Evolutionary conservation across 2,329 filamentous ascomycete genomes (phyloP).

Genomic region (Botrytis fragariae): DNA sequence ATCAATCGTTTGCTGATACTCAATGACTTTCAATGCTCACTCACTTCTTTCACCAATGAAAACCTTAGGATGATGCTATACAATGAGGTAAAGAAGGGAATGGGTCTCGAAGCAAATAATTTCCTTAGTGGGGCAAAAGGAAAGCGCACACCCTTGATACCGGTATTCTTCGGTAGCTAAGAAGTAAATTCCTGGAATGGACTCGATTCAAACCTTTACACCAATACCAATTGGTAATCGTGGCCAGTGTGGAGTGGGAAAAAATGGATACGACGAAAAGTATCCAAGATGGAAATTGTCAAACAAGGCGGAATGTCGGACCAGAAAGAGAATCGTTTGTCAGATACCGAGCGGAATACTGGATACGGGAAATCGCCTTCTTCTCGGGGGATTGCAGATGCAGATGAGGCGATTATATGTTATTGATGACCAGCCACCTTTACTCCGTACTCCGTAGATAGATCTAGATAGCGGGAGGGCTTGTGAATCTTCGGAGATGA

Average conservation of each 20-base stretch:
- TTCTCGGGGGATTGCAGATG: background rate
- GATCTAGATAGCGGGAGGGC: background rate
- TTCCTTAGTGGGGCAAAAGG: slow-evolving; percentile 15
- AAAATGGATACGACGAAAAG: background rate
- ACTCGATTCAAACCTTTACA: background rate
- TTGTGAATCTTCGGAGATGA: background rate
- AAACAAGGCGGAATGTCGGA: slow-evolving; percentile 1
- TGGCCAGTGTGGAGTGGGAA: background rate
- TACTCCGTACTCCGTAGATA: background rate
- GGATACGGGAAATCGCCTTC: background rate
- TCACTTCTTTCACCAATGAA: slow-evolving; percentile 17
- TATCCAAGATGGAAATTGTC: background rate
- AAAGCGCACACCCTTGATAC: background rate
- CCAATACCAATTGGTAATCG: background rate
- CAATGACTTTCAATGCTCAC: slow-evolving; percentile 4
- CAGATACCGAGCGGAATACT: slow-evolving; percentile 13
- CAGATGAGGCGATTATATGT: background rate
- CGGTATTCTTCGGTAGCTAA: background rate
- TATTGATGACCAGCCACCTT: background rate
- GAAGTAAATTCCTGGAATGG: background rate
- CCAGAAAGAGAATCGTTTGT: slow-evolving; percentile 3
- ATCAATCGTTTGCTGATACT: background rate
- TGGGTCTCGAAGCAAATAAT: slow-evolving; percentile 9
- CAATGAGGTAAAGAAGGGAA: background rate
- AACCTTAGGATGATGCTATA: background rate